Evolutionary conservation across 192 early-diverging fungal species (phyloP).

Genomic region (Chytriomyces sp.): DNA sequence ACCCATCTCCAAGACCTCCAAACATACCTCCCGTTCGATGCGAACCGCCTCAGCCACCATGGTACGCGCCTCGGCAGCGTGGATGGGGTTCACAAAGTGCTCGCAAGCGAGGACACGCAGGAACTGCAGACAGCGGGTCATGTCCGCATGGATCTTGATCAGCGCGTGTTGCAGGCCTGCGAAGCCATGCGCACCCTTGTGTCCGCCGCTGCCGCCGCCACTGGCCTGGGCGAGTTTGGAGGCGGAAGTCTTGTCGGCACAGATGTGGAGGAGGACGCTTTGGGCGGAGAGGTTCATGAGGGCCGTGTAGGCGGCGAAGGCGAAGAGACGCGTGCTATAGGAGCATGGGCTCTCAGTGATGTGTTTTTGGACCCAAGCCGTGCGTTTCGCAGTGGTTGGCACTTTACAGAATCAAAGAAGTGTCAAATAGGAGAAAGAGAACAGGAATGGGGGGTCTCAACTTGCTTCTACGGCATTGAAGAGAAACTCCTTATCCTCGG

Average conservation of each 20-base stretch:
- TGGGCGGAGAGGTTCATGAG: constrained; percentile 19
- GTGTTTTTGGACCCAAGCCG: constrained; percentile 38
- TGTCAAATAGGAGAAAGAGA: background rate
- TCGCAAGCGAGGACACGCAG: constrained; percentile 17
- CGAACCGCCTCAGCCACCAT: constrained; percentile 29
- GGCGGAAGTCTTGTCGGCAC: background rate
- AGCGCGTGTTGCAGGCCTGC: constrained; percentile 19
- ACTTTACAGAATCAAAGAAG: constrained; percentile 20
- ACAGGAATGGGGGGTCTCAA: background rate
- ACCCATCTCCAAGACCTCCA: constrained; percentile 25
- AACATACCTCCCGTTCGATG: constrained; percentile 3
- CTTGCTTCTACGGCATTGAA: constrained; percentile 5
- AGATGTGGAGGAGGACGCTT: constrained; percentile 19
- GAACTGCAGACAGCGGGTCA: constrained; percentile 17
- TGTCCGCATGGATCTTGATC: constrained; percentile 26
- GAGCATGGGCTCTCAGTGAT: constrained; percentile 29
- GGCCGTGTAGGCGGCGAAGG: constrained; percentile 19
- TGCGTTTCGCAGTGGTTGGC: constrained; percentile 21
- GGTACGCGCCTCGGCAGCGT: background rate
- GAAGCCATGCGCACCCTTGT: background rate
- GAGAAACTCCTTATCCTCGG: constrained; percentile 16
- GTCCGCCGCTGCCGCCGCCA: too few relatives aligned
- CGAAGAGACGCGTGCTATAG: constrained; percentile 30
- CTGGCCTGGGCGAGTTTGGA: background rate
- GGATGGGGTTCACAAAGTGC: constrained; percentile 20